Percentiles rank a stretch among this genome's conserved stretches.
phyloP scores from a whole-genome alignment of 2,329 filamentous ascomycete species.

The Cylindrodendrum hubeiense region DNA sequence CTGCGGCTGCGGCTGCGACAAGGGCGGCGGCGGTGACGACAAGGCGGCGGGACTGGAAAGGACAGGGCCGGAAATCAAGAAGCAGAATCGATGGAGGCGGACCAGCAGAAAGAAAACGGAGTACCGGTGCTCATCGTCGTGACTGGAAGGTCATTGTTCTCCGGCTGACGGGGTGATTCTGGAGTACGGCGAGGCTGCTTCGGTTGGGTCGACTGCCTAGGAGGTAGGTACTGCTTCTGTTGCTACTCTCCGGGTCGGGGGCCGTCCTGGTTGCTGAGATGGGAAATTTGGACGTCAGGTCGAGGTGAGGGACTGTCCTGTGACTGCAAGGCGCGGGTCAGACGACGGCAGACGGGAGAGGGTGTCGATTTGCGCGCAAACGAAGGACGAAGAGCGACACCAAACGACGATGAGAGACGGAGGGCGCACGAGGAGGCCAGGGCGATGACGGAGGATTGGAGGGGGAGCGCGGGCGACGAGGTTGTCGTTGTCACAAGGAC shows the following conservation, averaged over 20 bases:
- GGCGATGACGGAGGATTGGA: slow-evolving; percentile 41
- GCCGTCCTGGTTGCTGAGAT: slow-evolving; percentile 14
- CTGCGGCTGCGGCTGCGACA: slow-evolving; percentile 34
- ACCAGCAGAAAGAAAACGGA: slow-evolving; percentile 61
- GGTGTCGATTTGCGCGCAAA: slow-evolving; percentile 20
- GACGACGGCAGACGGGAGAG: slow-evolving; percentile 17
- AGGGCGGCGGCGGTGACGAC: slow-evolving; percentile 40
- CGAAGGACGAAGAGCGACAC: slow-evolving; percentile 17
- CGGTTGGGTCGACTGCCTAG: slow-evolving; percentile 33
- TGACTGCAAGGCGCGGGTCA: slow-evolving; percentile 33
- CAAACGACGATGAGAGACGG: slow-evolving; percentile 24
- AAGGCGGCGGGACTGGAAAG: slow-evolving; percentile 38
- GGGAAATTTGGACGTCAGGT: slow-evolving; percentile 26
- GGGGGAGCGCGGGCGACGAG: slow-evolving; percentile 37
- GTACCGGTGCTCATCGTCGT: slow-evolving; percentile 69
- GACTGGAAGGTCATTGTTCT: slow-evolving; percentile 53
- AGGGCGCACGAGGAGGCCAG: slow-evolving; percentile 30
- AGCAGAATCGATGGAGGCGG: slow-evolving; percentile 66
- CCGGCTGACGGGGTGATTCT: slow-evolving; percentile 36
- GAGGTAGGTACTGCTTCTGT: slow-evolving; percentile 22
- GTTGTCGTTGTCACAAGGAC: slow-evolving; percentile 41
- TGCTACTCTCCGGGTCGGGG: slow-evolving; percentile 13
- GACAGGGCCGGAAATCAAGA: slow-evolving; percentile 61
- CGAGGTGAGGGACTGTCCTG: slow-evolving; percentile 18
- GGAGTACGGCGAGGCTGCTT: slow-evolving; percentile 25